Base-by-base conservation (phyloP, 129 eudicot species). In the Centrapalus pauciflorus region DNA sequence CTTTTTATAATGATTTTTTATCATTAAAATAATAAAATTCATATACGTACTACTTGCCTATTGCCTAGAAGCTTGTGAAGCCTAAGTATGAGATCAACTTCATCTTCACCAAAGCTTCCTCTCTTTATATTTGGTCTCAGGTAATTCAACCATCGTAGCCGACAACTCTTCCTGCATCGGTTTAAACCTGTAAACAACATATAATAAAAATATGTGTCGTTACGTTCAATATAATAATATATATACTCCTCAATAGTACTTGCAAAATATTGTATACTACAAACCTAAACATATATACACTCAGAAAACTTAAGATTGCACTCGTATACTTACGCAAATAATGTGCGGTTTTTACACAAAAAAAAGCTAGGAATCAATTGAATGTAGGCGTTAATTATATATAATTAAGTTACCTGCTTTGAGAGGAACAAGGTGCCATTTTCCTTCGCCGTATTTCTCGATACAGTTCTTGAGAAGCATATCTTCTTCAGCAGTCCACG, bases 61-160 rank as follows among this genome's bases (percentile, higher is more conserved):
- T 81, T 81, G 3, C 82, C 85, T 20, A 76, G 29, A 9, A 81
- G 81, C 73, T 71, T 81, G 66, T 81, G 85, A 65, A 80, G 81
- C 14, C 81, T 75, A 43, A 50, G 52, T 13, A 80, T 80, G 33
- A 80, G 81, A 60, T 80, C 85, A 43, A 76, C 76, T 72, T 81
- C 85, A 43, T 73, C 83, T 24, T 63, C 66, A 0, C 23, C 27
- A 17, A 79, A 79, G 28, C 69, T 61, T 5, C 83, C 83, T 45
- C 73, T 79, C 52, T 74, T 73, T 41, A 79, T 73, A 68, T 73
- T 43, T 54, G 83, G 79, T 38, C 67, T 61, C 5, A 73, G 57
- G 62, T 79, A 79, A 64, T 79, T 79, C 46, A 67, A 35, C 83
- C 83, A 79, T 37, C 83, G 56, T 17, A 78, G 28, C 37, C 83